A percentile compares a stretch with the other conserved stretches of the same genome.
Evolutionary conservation across 805 yeast genomes (phyloP).

Genomic region (Metschnikowia kofuensis): DNA sequence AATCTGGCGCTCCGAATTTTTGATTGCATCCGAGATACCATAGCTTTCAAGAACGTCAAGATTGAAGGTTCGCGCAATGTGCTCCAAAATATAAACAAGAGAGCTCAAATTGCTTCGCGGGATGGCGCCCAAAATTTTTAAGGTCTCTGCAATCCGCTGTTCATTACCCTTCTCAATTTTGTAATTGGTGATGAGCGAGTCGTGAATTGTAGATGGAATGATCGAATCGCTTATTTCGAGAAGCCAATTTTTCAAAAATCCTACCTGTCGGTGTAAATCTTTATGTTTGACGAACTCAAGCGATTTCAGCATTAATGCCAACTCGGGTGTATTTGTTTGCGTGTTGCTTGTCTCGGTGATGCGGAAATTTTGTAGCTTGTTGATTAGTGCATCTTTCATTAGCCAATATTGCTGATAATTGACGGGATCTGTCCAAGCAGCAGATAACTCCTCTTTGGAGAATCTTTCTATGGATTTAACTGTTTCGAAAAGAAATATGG

Average conservation of each 20-base stretch:
- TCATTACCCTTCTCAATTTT: slow-evolving; percentile 4
- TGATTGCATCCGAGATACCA: slow-evolving; percentile 26
- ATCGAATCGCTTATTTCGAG: slow-evolving; percentile 40
- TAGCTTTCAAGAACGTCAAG: slow-evolving; percentile 23
- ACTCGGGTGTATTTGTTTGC: slow-evolving; percentile 16
- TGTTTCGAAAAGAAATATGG: slow-evolving; percentile 27
- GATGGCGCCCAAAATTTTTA: slow-evolving; percentile 28
- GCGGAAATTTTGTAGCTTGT: slow-evolving; percentile 19
- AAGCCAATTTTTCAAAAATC: slow-evolving; percentile 39
- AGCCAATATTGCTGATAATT: slow-evolving; percentile 34
- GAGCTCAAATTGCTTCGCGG: slow-evolving; percentile 42
- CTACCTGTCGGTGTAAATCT: slow-evolving; percentile 18
- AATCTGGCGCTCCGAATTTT: slow-evolving; percentile 5
- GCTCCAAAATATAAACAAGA: slow-evolving; percentile 34
- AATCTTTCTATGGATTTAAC: slow-evolving; percentile 18
- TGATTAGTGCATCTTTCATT: slow-evolving; percentile 28
- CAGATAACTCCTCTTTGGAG: neutral
- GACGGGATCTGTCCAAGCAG: slow-evolving; percentile 31
- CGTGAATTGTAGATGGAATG: slow-evolving; percentile 41
- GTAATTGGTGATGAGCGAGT: slow-evolving; percentile 25
- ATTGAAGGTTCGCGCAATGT: slow-evolving; percentile 25
- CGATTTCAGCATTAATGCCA: slow-evolving; percentile 17
- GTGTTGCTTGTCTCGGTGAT: neutral
- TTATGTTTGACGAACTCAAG: slow-evolving; percentile 3
- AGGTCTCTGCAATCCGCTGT: slow-evolving; percentile 15